phyloP scores from a whole-genome alignment of 2,329 filamentous ascomycete species.

The Penicillium sp. region DNA sequence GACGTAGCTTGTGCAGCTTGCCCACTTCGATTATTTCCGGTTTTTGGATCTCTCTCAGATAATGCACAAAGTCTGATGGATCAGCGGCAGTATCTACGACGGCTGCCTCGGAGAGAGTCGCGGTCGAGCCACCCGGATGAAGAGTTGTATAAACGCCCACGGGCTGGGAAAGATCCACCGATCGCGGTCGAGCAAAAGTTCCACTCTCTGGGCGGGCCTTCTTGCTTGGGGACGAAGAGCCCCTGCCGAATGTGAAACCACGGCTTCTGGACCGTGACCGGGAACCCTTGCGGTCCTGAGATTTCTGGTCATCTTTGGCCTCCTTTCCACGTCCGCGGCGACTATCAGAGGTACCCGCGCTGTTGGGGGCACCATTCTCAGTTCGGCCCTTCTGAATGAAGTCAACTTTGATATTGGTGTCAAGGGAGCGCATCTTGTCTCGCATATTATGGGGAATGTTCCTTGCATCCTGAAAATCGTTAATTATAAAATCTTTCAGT shows the following conservation, averaged over 20 bases:
- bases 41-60: conserved; percentile 76
- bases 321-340: conserved; percentile 46
- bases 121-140: conserved; percentile 56
- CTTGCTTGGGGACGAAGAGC: conserved; percentile 70
- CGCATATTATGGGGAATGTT: conserved; percentile 94
- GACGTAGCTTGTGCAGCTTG: conserved; percentile 86
- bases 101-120: conserved; percentile 58
- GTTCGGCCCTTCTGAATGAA: conserved; percentile 89
- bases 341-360: conserved; percentile 35
- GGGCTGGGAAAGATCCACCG: conserved; percentile 66
- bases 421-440: conserved; percentile 90
- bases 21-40: conserved; percentile 88
- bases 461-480: conserved; percentile 67
- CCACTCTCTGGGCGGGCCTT: conserved; percentile 69
- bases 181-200: conserved; percentile 68
- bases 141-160: conserved; percentile 57
- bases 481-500: neutral
- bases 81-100: conserved; percentile 73
- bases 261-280: conserved; percentile 62
- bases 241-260: conserved; percentile 76
- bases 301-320: conserved; percentile 38
- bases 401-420: conserved; percentile 88
- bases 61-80: conserved; percentile 81
- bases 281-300: conserved; percentile 47
- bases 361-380: conserved; percentile 57